phyloP scores from a whole-genome alignment of 768 basidiomycete species.

The Tulasnella sp. region DNA sequence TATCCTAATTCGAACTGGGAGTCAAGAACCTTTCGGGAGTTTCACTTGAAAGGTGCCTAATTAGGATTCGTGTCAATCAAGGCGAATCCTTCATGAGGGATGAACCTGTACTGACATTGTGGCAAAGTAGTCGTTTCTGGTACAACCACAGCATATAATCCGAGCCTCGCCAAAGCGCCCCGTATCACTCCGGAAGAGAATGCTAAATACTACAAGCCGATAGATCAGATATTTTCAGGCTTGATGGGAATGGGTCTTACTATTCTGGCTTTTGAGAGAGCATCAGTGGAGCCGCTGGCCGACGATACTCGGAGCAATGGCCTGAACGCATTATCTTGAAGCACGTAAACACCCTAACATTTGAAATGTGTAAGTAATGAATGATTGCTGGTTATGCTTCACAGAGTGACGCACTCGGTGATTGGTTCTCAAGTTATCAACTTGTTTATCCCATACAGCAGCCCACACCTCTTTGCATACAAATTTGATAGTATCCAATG shows the following conservation, averaged over 20 bases:
- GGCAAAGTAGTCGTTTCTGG: conserved; percentile 73
- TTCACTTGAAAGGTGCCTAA: conserved; percentile 76
- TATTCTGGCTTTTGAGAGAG: conserved; percentile 53
- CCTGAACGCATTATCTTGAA: conserved; percentile 85
- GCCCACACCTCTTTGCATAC: conserved; percentile 95
- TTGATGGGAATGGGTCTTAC: conserved; percentile 32
- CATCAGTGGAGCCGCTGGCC: conserved; percentile 61
- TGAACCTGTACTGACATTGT: conserved; percentile 48
- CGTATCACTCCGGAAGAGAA: conserved; percentile 75
- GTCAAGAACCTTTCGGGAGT: conserved; percentile 40
- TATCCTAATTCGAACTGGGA: background rate
- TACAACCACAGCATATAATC: conserved; percentile 57
- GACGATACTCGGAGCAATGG: conserved; percentile 72
- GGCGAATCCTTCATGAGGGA: background rate
- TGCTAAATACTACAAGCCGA: conserved; percentile 50
- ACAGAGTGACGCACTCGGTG: conserved; percentile 54
- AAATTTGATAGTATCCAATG: conserved; percentile 86
- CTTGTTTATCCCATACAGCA: conserved; percentile 85
- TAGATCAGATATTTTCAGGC: background rate
- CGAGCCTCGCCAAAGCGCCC: conserved; percentile 67
- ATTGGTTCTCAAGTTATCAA: conserved; percentile 90
- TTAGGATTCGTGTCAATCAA: background rate
- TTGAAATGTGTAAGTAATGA: background rate
- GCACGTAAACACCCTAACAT: conserved; percentile 80
- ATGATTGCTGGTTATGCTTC: no score